These are phyloP conservation scores for Talaromyces sp. DNA, from an alignment of 2,329 filamentous ascomycete species.

Conservation along the genomic window DNA sequence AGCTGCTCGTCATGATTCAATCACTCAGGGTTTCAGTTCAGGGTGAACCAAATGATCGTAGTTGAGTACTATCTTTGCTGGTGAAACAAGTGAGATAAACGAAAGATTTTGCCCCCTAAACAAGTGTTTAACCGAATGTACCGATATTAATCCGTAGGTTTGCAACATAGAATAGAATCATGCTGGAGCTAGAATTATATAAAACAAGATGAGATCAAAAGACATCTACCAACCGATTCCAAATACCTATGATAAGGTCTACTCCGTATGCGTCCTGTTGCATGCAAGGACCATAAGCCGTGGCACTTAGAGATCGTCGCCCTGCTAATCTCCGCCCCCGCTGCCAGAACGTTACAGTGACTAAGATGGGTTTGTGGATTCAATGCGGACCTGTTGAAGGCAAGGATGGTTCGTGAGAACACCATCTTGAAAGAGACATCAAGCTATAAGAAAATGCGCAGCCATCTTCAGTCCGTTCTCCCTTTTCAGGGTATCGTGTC, in stretches of 20 bases:
- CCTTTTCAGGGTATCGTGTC: not conserved
- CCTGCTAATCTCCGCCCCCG: not conserved
- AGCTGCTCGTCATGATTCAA: not conserved
- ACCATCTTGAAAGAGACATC: not conserved
- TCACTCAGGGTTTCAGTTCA: not conserved
- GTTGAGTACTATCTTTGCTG: not conserved
- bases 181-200: not conserved
- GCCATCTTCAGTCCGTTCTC: not conserved
- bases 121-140: not conserved
- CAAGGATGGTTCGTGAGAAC: not conserved
- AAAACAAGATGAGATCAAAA: not conserved
- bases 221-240: not conserved
- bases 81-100: not conserved
- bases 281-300: not conserved
- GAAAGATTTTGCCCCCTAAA: not conserved
- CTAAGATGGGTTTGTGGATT: not conserved
- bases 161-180: not conserved
- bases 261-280: not conserved
- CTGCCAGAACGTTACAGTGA: not conserved
- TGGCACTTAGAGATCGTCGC: not conserved
- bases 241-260: not conserved
- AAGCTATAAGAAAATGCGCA: not conserved
- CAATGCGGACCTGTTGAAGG: not conserved
- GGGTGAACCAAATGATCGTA: not conserved
- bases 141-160: not conserved